Conservation (phyloP, 2,329 filamentous ascomycete genomes). For the Aspergillus piperis region DNA sequence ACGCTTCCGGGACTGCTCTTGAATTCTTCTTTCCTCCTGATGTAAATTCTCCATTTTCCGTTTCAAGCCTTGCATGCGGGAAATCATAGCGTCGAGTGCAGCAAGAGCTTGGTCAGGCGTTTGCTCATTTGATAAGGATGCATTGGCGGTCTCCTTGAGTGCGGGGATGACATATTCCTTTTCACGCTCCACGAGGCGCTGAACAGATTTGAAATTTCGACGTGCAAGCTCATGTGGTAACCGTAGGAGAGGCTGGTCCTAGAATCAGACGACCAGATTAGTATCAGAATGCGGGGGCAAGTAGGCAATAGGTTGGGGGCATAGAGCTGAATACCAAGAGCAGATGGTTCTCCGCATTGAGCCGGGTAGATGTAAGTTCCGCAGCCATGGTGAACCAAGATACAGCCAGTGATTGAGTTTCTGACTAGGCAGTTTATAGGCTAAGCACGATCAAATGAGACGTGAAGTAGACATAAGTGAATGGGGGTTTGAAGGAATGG, state of each 20-base stretch:
- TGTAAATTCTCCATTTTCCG: constrained; percentile 78
- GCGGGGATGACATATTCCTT: constrained; percentile 49
- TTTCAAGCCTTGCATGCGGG: constrained; percentile 81
- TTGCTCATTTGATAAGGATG: constrained; percentile 64
- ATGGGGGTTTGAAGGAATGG: neutral
- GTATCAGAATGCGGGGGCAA: neutral
- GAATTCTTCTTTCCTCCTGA: constrained; percentile 76
- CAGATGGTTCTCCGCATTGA: constrained; percentile 53
- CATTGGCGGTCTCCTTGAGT: constrained; percentile 58
- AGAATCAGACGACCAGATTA: constrained; percentile 1
- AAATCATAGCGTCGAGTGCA: constrained; percentile 80
- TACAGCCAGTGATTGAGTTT: neutral
- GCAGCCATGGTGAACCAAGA: constrained; percentile 36
- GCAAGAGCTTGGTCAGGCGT: constrained; percentile 72
- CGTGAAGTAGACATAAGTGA: neutral
- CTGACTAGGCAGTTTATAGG: neutral
- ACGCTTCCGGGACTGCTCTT: constrained; percentile 73
- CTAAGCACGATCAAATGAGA: neutral
- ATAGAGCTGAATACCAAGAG: constrained; percentile 43
- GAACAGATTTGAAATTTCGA: constrained; percentile 85
- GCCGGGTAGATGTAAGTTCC: constrained; percentile 50
- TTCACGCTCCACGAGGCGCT: constrained; percentile 50
- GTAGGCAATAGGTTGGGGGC: constrained; percentile 8
- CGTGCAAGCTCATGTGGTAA: constrained; percentile 89
- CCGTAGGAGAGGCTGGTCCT: constrained; percentile 94